A percentile compares a stretch with the other conserved stretches of the same genome.
Evolutionary conservation across 805 yeast genomes (phyloP).

Genomic region (Brettanomyces custersianus): DNA sequence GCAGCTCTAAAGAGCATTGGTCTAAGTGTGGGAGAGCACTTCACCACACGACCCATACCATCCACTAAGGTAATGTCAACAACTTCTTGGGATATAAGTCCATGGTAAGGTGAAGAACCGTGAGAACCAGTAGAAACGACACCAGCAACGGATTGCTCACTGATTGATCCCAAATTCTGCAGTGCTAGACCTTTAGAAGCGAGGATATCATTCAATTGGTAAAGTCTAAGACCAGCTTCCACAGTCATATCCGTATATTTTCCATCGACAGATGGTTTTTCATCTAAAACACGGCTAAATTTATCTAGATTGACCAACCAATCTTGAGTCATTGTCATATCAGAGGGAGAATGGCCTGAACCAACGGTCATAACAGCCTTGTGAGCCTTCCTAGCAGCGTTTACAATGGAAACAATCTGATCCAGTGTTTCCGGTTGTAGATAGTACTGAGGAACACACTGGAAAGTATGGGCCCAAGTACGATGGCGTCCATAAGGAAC

Average conservation of each 20-base stretch:
- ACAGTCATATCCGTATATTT: slow-evolving; percentile 82
- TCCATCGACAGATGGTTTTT: slow-evolving; percentile 43
- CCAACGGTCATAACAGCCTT: slow-evolving; percentile 81
- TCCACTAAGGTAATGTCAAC: slow-evolving; percentile 70
- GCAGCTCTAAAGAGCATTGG: slow-evolving; percentile 72
- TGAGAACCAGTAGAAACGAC: slow-evolving; percentile 94
- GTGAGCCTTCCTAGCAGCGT: slow-evolving; percentile 46
- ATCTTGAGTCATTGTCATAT: slow-evolving; percentile 75
- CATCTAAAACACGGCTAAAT: slow-evolving; percentile 41
- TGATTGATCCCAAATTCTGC: slow-evolving; percentile 88
- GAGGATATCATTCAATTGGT: slow-evolving; percentile 60
- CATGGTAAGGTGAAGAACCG: slow-evolving; percentile 91
- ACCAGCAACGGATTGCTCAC: slow-evolving; percentile 94
- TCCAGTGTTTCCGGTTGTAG: slow-evolving; percentile 68
- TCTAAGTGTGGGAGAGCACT: slow-evolving; percentile 57
- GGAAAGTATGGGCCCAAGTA: slow-evolving; percentile 91
- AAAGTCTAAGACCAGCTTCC: slow-evolving; percentile 85
- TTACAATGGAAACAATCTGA: slow-evolving; percentile 61
- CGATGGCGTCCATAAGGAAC: slow-evolving; percentile 39
- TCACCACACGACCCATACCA: slow-evolving; percentile 64
- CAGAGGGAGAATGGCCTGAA: slow-evolving; percentile 92
- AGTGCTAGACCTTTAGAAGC: slow-evolving; percentile 62
- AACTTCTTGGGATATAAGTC: slow-evolving; percentile 79
- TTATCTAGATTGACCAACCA: slow-evolving; percentile 86
- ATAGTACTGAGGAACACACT: slow-evolving; percentile 64